Evolutionary conservation across 192 early-diverging fungal genomes (phyloP), one percentile per base, ranked within the genome.

Genomic region (Podila horticola): DNA sequence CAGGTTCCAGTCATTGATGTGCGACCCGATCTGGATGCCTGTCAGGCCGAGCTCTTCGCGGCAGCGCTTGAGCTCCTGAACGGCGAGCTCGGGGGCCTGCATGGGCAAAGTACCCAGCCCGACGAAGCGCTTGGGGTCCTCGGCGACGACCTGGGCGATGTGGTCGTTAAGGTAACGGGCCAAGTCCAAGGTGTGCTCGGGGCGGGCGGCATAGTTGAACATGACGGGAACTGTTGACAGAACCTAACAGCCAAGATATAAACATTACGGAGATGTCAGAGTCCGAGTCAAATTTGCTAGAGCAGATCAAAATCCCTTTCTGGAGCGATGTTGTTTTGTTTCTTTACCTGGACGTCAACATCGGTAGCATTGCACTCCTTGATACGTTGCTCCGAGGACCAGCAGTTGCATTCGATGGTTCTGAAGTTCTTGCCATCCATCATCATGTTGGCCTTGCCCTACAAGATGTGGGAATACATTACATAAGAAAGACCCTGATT

Each of bases 401-500:
- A 92, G 75, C 91, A 92, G 85, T 92, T 92, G 83, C 90, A 92
- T 67, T 87, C 85, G 59, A 92, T 86, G 26, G 84, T 87, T 24
- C 91, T 72, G 67, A 92, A 92, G 74, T 85, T 88, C 74, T 92
- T 92, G 20, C 91, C 91, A 69, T 92, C 87, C 62, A 91, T 75
- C 85, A 89, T 83, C 91, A 92, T 92, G 74, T 83, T 72, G 58
- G 89, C 88, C 66, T 90, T 87, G 38, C 86, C 90, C 85, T 86
- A 41, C 51, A 4, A n/a, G 24, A 30, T 28, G 28, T 55, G 36
- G 4, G 48, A 15, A 34, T 26, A 68, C 34, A 45, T 45, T 45
- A 45, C 41, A 45, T 45, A 45, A 45, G 5, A 9, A 12, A 41
- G 38, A 41, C 38, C 4, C 38, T 41, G 38, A 41, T 45, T 13